Conservation (phyloP, 1,284 basidiomycete genomes). For the Leccinum solheimii region DNA sequence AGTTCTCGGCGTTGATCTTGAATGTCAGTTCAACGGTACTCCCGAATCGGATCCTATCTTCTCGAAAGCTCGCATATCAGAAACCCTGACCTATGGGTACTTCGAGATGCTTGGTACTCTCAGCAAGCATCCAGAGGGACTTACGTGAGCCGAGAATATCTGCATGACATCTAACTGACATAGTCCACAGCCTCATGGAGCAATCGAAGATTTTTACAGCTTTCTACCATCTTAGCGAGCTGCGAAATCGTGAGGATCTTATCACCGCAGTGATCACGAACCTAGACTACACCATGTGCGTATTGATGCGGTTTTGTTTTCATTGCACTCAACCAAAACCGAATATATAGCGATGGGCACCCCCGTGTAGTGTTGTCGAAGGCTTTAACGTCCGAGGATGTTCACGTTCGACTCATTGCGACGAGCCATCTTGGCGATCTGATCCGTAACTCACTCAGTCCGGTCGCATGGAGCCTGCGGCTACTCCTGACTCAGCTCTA, state of each 20-base stretch:
- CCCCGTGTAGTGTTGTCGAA: conserved; percentile 90
- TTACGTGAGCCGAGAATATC: conserved; percentile 67
- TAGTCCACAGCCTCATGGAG: conserved; percentile 70
- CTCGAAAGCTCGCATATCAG: conserved; percentile 79
- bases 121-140: conserved; percentile 84
- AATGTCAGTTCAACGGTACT: conserved; percentile 59
- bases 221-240: conserved; percentile 91
- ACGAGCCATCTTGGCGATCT: conserved; percentile 87
- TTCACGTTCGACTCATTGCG: conserved; percentile 85
- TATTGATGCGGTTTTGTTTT: conserved; percentile 8
- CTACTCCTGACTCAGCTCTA: conserved; percentile 95
- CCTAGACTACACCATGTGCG: conserved; percentile 86
- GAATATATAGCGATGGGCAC: conserved; percentile 76
- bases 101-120: conserved; percentile 94
- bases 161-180: conserved; percentile 8
- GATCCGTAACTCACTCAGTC: conserved; percentile 60
- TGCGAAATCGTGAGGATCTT: conserved; percentile 88
- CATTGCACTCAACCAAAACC: neutral
- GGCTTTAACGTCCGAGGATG: conserved; percentile 89
- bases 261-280: conserved; percentile 90
- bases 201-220: conserved; percentile 93
- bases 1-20: conserved; percentile 5
- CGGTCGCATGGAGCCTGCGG: conserved; percentile 83
- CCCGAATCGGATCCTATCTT: conserved; percentile 81
- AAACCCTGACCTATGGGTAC: conserved; percentile 89